phyloP scores from a whole-genome alignment of 2,329 filamentous ascomycete genomes.

The Rugonectria rugulosa region DNA sequence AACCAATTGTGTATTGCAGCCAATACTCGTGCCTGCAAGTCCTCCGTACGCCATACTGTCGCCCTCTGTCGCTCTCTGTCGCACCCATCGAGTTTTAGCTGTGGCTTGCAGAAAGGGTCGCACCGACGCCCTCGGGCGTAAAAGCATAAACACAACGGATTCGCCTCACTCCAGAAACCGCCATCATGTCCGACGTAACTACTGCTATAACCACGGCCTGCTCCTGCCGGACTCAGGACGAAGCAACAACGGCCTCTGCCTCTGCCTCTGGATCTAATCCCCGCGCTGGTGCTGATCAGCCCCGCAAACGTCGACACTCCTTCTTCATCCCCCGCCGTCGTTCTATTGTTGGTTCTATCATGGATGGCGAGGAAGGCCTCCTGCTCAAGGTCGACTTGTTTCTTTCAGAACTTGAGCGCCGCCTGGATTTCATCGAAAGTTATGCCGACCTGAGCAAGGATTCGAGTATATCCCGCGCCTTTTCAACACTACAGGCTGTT shows the following conservation, averaged over 20 bases:
- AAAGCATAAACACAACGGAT: slow-evolving; percentile 21
- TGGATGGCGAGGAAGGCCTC: slow-evolving; percentile 69
- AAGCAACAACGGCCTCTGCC: slow-evolving; percentile 48
- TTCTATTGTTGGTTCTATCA: slow-evolving; percentile 65
- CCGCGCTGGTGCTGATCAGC: slow-evolving; percentile 38
- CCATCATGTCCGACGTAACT: slow-evolving; percentile 48
- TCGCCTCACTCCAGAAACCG: slow-evolving; percentile 18
- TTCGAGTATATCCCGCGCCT: slow-evolving; percentile 82
- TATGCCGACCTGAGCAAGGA: slow-evolving; percentile 88
- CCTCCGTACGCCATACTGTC: slow-evolving; percentile 28
- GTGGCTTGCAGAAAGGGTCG: slow-evolving; percentile 25
- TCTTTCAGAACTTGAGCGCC: slow-evolving; percentile 83
- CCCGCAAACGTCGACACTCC: slow-evolving; percentile 59
- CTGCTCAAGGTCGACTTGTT: slow-evolving; percentile 78
- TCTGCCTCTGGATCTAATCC: slow-evolving; percentile 52
- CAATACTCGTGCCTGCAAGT: slow-evolving; percentile 31
- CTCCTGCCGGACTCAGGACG: slow-evolving; percentile 43
- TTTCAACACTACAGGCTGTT: slow-evolving; percentile 85
- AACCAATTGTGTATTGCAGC: slow-evolving; percentile 36
- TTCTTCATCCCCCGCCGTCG: slow-evolving; percentile 64
- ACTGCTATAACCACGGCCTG: slow-evolving; percentile 50
- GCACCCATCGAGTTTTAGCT: slow-evolving; percentile 20
- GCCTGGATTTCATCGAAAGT: slow-evolving; percentile 86
- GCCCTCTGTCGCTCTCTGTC: slow-evolving; percentile 9
- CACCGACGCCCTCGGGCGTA: slow-evolving; percentile 21